Percentiles rank a stretch among this genome's conserved stretches.
Evolutionary conservation across 169 alveolate species (phyloP).

Genomic region (Plasmodium relictum): DNA sequence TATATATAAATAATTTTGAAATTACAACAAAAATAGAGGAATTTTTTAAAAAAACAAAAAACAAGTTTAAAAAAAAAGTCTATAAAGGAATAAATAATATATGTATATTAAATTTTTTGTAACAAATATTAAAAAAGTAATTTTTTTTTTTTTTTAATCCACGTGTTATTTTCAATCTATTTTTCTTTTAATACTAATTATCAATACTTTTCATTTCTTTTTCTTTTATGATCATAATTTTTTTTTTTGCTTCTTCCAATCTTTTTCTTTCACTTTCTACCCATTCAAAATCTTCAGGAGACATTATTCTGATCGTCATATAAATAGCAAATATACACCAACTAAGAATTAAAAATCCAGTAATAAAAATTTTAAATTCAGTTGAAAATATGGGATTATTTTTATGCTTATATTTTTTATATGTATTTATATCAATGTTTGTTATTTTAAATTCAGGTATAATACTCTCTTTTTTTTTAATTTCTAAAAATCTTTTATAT

Average conservation of each 20-base stretch:
- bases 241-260: conserved; percentile 85
- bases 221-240: conserved; percentile 64
- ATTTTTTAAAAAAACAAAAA: too few relatives aligned
- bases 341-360: conserved; percentile 80
- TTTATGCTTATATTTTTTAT: conserved; percentile 62
- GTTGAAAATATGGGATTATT: conserved; percentile 69
- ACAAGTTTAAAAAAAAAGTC: too few relatives aligned
- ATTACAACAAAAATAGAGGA: too few relatives aligned
- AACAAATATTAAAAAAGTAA: not conserved
- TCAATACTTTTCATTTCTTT: conserved; percentile 10
- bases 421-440: conserved; percentile 60
- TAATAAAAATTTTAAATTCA: conserved; percentile 59
- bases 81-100: too few relatives aligned
- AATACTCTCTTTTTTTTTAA: conserved; percentile 36
- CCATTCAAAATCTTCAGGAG: conserved; percentile 88
- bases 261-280: conserved; percentile 84
- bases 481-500: conserved; percentile 26
- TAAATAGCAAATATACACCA: conserved; percentile 85
- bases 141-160: not conserved
- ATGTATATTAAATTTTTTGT: too few relatives aligned
- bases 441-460: conserved; percentile 52
- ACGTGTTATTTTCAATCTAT: not conserved
- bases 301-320: conserved; percentile 81
- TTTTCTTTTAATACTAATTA: too few relatives aligned
- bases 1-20: too few relatives aligned